phyloP scores from a whole-genome alignment of 225 moss, liverwort and hornwort genomes.

The Rhytidiadelphus loreus region DNA sequence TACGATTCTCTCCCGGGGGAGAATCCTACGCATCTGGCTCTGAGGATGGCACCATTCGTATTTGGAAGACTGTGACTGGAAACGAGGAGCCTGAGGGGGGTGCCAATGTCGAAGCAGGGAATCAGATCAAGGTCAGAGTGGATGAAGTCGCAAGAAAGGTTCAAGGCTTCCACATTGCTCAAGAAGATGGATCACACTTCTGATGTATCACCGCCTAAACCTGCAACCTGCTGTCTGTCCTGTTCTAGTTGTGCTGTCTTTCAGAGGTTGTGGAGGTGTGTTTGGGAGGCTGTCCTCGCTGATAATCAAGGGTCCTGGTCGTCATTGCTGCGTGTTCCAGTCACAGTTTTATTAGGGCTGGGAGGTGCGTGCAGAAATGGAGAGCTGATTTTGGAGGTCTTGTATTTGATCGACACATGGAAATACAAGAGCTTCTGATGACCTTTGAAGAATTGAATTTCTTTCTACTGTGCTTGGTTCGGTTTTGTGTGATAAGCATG shows the following conservation, averaged over 20 bases:
- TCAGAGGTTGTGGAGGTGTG: not conserved
- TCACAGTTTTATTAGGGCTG: not conserved
- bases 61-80: slow-evolving; percentile 88
- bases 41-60: slow-evolving; percentile 96
- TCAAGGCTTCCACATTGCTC: slow-evolving; percentile 80
- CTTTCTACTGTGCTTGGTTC: not conserved
- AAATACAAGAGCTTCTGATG: slow-evolving; percentile 6
- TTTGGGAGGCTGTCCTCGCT: not conserved
- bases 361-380: not conserved
- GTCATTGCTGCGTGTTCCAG: not conserved
- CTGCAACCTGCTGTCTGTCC: not conserved
- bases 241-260: not conserved
- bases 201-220: not conserved
- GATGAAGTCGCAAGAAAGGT: slow-evolving; percentile 88
- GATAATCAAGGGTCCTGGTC: not conserved
- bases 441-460: not conserved
- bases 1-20: slow-evolving; percentile 94
- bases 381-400: not conserved
- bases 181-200: slow-evolving; percentile 32
- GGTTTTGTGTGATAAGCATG: not conserved
- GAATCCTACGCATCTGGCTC: slow-evolving; percentile 99
- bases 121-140: slow-evolving; percentile 65
- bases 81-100: slow-evolving; percentile 63
- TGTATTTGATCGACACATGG: not conserved
- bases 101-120: slow-evolving; percentile 31